phyloP scores from a whole-genome alignment of 495 filamentous ascomycete species.

The Cercophora sp. region DNA sequence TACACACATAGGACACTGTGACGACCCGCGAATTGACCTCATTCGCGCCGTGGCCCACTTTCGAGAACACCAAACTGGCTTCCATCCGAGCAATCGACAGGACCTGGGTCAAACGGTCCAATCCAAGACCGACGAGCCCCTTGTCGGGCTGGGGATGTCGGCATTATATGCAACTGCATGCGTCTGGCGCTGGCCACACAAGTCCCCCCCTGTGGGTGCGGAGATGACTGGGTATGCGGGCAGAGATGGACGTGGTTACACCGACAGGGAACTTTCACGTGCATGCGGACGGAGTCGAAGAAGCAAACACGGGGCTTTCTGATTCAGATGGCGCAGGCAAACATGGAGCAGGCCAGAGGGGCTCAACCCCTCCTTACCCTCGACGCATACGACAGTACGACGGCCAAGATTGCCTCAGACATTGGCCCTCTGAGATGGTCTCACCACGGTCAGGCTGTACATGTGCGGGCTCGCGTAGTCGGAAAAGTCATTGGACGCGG shows the following conservation, averaged over 20 bases:
- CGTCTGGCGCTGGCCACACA: background rate
- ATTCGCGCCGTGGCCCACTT: constrained; percentile 10
- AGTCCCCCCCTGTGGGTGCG: background rate
- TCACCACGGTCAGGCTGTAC: constrained; percentile 8
- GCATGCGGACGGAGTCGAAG: background rate
- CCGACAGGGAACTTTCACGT: constrained; percentile 1
- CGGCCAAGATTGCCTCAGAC: constrained; percentile 2
- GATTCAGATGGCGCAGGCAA: constrained; percentile 6
- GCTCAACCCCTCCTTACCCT: no score
- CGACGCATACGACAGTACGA: constrained; percentile 9
- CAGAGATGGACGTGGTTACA: background rate
- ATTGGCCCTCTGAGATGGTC: constrained; percentile 7
- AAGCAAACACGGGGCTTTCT: constrained; percentile 6
- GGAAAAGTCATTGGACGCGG: constrained; percentile 13
- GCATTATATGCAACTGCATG: constrained; percentile 6
- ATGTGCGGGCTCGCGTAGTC: constrained; percentile 11
- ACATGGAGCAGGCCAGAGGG: constrained; percentile 8
- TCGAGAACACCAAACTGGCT: constrained; percentile 22
- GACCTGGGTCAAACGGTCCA: background rate
- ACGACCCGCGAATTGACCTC: constrained; percentile 6
- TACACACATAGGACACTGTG: constrained; percentile 18
- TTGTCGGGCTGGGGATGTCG: background rate
- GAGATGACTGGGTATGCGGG: background rate
- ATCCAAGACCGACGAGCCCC: constrained; percentile 2
- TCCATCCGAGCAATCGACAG: constrained; percentile 13